A percentile compares a stretch with the other conserved stretches of the same genome.
phyloP scores from a whole-genome alignment of 2,329 filamentous ascomycete genomes.

The Metarhizium guizhouense region DNA sequence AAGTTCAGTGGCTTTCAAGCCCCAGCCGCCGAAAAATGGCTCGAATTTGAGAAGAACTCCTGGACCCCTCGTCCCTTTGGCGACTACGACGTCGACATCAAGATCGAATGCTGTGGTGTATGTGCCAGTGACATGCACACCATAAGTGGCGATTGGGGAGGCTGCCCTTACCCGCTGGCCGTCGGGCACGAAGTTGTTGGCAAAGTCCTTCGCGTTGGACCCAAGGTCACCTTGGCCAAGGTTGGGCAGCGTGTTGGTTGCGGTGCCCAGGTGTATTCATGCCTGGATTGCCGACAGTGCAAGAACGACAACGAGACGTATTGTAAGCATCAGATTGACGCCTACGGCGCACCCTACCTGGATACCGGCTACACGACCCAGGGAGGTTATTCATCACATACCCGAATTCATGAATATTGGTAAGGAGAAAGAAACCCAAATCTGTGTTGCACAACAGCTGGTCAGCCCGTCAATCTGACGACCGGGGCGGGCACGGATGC shows the following conservation, averaged over 20 bases:
- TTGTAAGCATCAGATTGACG: conserved; percentile 31
- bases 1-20: no score
- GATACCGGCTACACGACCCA: conserved; percentile 47
- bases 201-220: no score
- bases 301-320: conserved; percentile 32
- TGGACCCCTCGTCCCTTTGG: no score
- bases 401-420: no score
- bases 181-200: conserved; percentile 52
- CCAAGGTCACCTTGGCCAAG: no score
- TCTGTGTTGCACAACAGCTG: no score
- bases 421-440: no score
- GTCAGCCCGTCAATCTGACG: no score
- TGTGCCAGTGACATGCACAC: conserved; percentile 67
- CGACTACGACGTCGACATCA: no score
- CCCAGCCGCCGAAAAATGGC: no score
- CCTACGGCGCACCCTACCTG: conserved; percentile 41
- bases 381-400: conserved; percentile 41
- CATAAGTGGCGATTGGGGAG: conserved; percentile 59
- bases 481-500: no score
- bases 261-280: conserved; percentile 48
- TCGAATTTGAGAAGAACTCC: no score
- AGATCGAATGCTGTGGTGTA: conserved; percentile 42
- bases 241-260: conserved; percentile 30
- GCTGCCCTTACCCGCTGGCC: conserved; percentile 51
- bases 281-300: conserved; percentile 33